A percentile compares a stretch with the other conserved stretches of the same genome.
Conservation (phyloP, 352 stramenopile genomes). For the Phytophthora gonapodyides region DNA sequence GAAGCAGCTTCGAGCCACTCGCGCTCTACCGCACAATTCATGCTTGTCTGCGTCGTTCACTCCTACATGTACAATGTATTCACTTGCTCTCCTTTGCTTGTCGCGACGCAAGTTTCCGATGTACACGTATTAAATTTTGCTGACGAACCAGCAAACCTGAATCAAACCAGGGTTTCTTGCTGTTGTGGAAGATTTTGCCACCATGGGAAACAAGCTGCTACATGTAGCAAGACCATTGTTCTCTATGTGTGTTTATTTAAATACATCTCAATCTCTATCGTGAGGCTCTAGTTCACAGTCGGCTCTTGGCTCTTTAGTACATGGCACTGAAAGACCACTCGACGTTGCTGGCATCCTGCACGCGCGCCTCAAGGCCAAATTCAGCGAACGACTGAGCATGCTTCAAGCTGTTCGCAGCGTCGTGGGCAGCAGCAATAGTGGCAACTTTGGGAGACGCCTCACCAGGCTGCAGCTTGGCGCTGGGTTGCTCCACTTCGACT, state of each 20-base stretch:
- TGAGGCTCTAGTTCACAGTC: conserved; percentile 38
- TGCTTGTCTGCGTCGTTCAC: no score
- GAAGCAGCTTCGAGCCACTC: no score
- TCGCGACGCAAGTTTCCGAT: no score
- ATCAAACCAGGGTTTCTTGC: no score
- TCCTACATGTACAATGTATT: no score
- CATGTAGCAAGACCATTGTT: not conserved
- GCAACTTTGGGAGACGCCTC: conserved; percentile 16
- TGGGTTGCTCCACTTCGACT: conserved; percentile 21
- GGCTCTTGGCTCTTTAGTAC: conserved; percentile 49
- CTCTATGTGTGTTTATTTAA: conserved; percentile 33
- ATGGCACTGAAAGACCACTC: conserved; percentile 81
- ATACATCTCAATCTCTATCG: conserved; percentile 39
- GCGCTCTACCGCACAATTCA: no score
- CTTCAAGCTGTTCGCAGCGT: conserved; percentile 20
- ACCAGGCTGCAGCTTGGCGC: conserved; percentile 18
- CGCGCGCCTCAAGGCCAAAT: conserved; percentile 65
- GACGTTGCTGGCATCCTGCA: conserved; percentile 54
- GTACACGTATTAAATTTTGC: no score
- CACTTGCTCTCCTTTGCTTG: no score
- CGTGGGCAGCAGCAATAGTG: not conserved
- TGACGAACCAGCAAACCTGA: no score
- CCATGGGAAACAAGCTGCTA: no score
- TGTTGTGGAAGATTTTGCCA: no score
- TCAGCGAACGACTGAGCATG: conserved; percentile 71